Evolutionary conservation across 1,284 basidiomycete genomes (phyloP).

Genomic region (Mixia osmundae): DNA sequence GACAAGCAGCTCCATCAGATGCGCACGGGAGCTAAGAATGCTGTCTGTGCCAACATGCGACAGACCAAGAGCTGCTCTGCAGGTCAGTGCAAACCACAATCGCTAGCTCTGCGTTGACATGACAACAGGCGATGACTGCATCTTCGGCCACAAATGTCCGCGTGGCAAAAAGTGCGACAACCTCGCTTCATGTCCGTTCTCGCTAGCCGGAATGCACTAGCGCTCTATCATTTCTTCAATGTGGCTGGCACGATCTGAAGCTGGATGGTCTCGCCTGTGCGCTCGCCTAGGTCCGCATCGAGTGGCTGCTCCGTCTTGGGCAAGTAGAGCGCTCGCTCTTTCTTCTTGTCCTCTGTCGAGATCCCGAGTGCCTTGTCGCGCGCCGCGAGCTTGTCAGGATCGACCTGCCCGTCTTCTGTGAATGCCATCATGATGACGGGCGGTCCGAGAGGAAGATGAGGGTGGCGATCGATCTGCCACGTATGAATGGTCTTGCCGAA

Average conservation of each 20-base stretch:
- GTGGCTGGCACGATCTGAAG: conserved; percentile 1
- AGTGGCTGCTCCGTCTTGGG: conserved; percentile 2
- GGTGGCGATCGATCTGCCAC: conserved; percentile 11
- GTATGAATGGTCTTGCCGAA: conserved; percentile 12
- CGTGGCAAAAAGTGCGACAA: too few species aligned
- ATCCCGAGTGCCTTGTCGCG: conserved; percentile 8
- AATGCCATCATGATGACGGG: conserved; percentile 12
- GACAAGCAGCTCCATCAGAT: too few species aligned
- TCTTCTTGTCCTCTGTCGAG: conserved; percentile 3
- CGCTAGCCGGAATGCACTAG: too few species aligned
- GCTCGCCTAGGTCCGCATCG: conserved; percentile 4
- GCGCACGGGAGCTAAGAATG: too few species aligned
- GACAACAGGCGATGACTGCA: too few species aligned
- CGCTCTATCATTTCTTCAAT: too few species aligned
- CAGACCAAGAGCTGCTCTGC: too few species aligned
- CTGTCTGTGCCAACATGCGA: too few species aligned
- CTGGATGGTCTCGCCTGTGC: conserved; percentile 2
- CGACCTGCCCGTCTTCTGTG: conserved; percentile 5
- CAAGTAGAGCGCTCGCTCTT: conserved; percentile 4
- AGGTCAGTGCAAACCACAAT: too few species aligned
- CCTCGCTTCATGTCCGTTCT: too few species aligned
- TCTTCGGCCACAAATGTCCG: too few species aligned
- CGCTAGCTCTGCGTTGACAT: too few species aligned
- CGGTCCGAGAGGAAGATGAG: conserved; percentile 10
- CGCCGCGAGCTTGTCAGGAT: conserved; percentile 5